A percentile compares a stretch with the other conserved stretches of the same genome.
Evolutionary conservation across 2,329 filamentous ascomycete species (phyloP).

Genomic region (Venturia effusa): DNA sequence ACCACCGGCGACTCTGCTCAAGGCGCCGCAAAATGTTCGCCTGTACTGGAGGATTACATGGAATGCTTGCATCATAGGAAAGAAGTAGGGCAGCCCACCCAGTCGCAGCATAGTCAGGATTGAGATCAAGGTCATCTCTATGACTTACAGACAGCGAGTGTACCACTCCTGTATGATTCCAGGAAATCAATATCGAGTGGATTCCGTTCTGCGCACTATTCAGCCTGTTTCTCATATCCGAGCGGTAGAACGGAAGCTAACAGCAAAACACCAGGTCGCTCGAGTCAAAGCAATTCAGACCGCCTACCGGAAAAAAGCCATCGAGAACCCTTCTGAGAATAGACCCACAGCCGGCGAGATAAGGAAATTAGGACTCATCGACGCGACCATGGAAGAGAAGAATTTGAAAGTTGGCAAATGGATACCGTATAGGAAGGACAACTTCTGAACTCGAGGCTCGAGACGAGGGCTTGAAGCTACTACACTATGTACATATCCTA

Average conservation of each 20-base stretch:
- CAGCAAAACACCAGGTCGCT: conserved; percentile 49
- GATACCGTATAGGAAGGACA: conserved; percentile 8
- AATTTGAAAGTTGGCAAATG: conserved; percentile 26
- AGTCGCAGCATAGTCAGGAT: neutral
- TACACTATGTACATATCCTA: neutral
- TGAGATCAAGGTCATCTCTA: neutral
- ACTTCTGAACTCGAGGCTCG: neutral
- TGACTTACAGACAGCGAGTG: neutral
- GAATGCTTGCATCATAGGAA: conserved; percentile 98
- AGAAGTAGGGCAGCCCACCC: conserved; percentile 53
- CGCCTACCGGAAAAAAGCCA: conserved; percentile 73
- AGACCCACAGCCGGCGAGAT: conserved; percentile 78
- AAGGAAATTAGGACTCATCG: conserved; percentile 71
- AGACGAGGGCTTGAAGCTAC: neutral
- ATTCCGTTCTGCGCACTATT: neutral
- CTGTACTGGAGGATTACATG: conserved; percentile 90
- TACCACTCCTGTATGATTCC: neutral
- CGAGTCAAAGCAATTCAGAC: conserved; percentile 69
- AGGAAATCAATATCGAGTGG: neutral
- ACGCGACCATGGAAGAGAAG: conserved; percentile 65
- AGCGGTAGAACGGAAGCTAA: neutral
- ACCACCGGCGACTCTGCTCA: conserved; percentile 69
- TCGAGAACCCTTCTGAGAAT: conserved; percentile 65
- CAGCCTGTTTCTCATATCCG: neutral
- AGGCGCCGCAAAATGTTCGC: conserved; percentile 61